These are phyloP conservation scores for Potentilla sterilis DNA, from an alignment of 306 rosid species.

Conservation along the genomic window DNA sequence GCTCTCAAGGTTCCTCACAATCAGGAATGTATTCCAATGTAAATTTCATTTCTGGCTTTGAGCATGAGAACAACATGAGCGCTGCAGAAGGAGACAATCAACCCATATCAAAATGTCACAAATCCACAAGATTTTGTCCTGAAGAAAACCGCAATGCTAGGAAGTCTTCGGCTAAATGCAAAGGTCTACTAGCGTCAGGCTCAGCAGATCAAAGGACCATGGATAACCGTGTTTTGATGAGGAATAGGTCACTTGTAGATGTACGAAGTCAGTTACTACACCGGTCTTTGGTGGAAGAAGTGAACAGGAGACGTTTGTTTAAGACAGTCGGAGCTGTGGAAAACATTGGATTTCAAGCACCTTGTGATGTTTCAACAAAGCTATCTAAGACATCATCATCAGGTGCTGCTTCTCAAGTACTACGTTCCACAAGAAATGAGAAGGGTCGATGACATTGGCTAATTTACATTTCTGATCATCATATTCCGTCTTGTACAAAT, in stretches of 20 bases:
- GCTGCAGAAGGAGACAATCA: constrained; percentile 42
- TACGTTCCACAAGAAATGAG: constrained; percentile 29
- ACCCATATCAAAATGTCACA: constrained; percentile 40
- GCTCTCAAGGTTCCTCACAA: constrained; percentile 70
- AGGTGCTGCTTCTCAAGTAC: constrained; percentile 20
- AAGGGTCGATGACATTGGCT: constrained; percentile 26
- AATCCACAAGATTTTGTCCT: constrained; percentile 52
- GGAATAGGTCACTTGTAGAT: constrained; percentile 72
- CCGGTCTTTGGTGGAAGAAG: constrained; percentile 73
- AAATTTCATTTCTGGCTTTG: constrained; percentile 45
- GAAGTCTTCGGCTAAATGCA: constrained; percentile 29
- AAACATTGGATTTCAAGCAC: constrained; percentile 69
- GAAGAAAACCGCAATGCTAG: constrained; percentile 34
- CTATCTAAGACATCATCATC: constrained; percentile 27
- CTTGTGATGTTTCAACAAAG: constrained; percentile 47
- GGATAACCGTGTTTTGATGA: constrained; percentile 43
- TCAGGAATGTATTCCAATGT: constrained; percentile 61
- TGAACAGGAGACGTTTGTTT: constrained; percentile 62
- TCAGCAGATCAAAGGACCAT: constrained; percentile 40
- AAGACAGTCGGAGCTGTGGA: constrained; percentile 80
- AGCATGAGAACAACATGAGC: constrained; percentile 35
- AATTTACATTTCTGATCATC: constrained; percentile 2
- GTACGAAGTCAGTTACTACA: constrained; percentile 69
- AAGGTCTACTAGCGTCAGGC: constrained; percentile 30
- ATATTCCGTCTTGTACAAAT: background rate